Conservation (phyloP, 2,329 filamentous ascomycete species). For the Cercospora janseana region DNA sequence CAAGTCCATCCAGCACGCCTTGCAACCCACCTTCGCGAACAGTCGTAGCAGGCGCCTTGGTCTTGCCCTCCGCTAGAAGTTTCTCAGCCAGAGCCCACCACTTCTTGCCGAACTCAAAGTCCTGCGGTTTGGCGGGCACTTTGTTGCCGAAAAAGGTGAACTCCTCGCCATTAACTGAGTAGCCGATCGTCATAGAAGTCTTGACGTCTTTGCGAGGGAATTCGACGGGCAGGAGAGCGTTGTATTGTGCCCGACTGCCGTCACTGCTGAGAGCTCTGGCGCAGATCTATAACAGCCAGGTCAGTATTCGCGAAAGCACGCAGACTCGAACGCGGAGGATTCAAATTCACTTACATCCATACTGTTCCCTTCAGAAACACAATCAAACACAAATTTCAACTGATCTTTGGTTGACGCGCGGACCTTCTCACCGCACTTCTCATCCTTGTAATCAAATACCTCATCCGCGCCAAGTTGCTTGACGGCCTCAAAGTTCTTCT, state of each 20-base stretch:
- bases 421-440: constrained; percentile 46
- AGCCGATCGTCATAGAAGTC: constrained; percentile 23
- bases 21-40: constrained; percentile 44
- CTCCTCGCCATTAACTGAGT: constrained; percentile 25
- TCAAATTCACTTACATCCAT: constrained; percentile 11
- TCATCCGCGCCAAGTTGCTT: constrained; percentile 46
- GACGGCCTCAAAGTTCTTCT: constrained; percentile 48
- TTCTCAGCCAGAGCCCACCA: constrained; percentile 42
- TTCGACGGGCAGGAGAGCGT: constrained; percentile 20
- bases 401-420: constrained; percentile 17
- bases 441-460: constrained; percentile 50
- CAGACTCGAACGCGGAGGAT: constrained; percentile 6
- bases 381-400: constrained; percentile 21
- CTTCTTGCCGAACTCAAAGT: constrained; percentile 39
- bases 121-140: constrained; percentile 19
- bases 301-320: not conserved
- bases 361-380: constrained; percentile 17
- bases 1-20: constrained; percentile 45
- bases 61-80: constrained; percentile 43
- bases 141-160: constrained; percentile 23
- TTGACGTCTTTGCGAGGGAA: constrained; percentile 25
- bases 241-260: constrained; percentile 17
- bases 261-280: constrained; percentile 22
- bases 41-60: constrained; percentile 45
- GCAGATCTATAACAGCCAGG: constrained; percentile 20